Evolutionary conservation across 1,139 yeast genomes (phyloP), one percentile per base, ranked within the genome.

Genomic region (Debaryomycetaceae sp.): DNA sequence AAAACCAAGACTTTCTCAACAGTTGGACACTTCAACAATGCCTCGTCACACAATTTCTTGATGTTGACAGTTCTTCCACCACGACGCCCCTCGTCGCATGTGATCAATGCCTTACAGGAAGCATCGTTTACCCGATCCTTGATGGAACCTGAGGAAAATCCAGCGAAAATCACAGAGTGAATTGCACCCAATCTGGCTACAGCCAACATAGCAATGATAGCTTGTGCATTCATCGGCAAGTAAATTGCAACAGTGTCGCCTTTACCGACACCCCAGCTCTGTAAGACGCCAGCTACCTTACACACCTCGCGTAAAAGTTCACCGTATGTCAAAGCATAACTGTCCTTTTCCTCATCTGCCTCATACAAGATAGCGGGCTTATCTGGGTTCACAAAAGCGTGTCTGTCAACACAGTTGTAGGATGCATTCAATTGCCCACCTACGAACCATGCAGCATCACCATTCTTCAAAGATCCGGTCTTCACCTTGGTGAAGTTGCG

Each of bases 161-260:
- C 99, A 46, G 98, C 98, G 68, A 93, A 93, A 54, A 93, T 85
- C 42, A 93, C 98, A 9, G 98, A 87, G 72, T 93, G 99, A 55
- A 90, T 76, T 42, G 99, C 99, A 68, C 99, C 99, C 53, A 93
- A 72, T 72, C 99, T 85, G 41, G 88, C 91, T 58, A 90, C 87
- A 43, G 99, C 97, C 61, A 93, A 78, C 87, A 93, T 84, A 52
- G 99, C 91, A 55, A 93, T 78, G 48, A 93, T 81, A 43, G 98
- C 97, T 68, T 90, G 96, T 45, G 97, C 89, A 51, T 89, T 90
- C 98, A 93, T 93, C 62, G 99, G 99, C 72, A 93, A 73, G 71
- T 93, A 93, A 54, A 93, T 85, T 50, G 97, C 98, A 49, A 93
- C 98, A 38, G 95, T 88, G 65, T 93, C 99, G 64, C 99, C 98